These are phyloP conservation scores for Brettanomyces naardenensis DNA, from an alignment of 805 yeast genomes.

Conservation along the genomic window DNA sequence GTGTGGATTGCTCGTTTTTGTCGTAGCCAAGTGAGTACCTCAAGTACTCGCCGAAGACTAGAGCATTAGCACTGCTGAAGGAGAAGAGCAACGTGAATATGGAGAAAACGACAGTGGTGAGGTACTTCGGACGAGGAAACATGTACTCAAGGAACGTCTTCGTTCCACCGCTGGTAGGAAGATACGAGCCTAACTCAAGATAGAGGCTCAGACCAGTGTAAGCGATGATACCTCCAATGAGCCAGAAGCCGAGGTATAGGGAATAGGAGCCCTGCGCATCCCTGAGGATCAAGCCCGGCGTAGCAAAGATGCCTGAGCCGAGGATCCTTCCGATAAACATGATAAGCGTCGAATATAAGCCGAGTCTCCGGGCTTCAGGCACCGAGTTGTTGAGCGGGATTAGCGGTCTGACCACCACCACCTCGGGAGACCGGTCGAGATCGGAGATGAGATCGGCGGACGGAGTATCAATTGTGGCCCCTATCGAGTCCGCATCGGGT, in stretches of 20 bases:
- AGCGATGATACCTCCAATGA: slow-evolving; percentile 50
- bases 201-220: slow-evolving; percentile 61
- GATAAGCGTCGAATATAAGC: slow-evolving; percentile 56
- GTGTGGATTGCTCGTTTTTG: slow-evolving; percentile 30
- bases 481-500: too few relatives aligned
- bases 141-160: slow-evolving; percentile 66
- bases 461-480: not conserved
- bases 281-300: slow-evolving; percentile 56
- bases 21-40: slow-evolving; percentile 37
- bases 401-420: not conserved
- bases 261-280: slow-evolving; percentile 63
- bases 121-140: slow-evolving; percentile 50
- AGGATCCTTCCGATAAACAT: slow-evolving; percentile 61
- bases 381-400: slow-evolving; percentile 2
- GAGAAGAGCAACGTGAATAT: slow-evolving; percentile 43
- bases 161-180: slow-evolving; percentile 71
- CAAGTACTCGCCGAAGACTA: slow-evolving; percentile 48
- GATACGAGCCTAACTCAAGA: slow-evolving; percentile 60
- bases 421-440: too few relatives aligned
- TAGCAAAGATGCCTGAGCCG: slow-evolving; percentile 75
- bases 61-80: slow-evolving; percentile 40
- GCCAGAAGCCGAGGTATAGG: slow-evolving; percentile 57
- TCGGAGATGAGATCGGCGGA: slow-evolving; percentile 4
- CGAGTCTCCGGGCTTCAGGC: slow-evolving; percentile 73
- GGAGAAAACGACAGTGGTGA: slow-evolving; percentile 40